A percentile compares a stretch with the other conserved stretches of the same genome.
These are phyloP conservation scores for Cladosporium sp. DNA, from an alignment of 2,329 filamentous ascomycete genomes.

Conservation along the genomic window DNA sequence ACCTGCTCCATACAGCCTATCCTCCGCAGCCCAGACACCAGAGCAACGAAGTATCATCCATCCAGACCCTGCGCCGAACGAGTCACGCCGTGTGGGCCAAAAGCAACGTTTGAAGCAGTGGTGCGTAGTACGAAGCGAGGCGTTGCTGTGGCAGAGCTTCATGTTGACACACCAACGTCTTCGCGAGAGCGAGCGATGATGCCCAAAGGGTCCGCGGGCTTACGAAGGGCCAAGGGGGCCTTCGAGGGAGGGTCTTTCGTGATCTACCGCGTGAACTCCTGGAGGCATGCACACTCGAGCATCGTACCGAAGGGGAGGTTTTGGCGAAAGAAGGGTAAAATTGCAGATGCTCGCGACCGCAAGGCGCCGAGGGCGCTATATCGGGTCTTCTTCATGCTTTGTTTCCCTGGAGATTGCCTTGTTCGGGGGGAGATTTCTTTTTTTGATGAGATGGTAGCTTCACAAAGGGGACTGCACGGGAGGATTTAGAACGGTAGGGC, in stretches of 20 bases:
- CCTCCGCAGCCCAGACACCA: not conserved
- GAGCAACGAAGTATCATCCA: not conserved
- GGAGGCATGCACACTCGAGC: not conserved
- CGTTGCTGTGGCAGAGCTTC: not conserved
- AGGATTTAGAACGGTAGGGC: not conserved
- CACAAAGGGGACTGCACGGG: not conserved
- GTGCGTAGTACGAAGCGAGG: not conserved
- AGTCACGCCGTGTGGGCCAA: not conserved
- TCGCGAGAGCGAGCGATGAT: not conserved
- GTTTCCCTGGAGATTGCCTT: not conserved
- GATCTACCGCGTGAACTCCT: not conserved
- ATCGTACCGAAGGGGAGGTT: not conserved
- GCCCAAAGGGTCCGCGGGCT: not conserved
- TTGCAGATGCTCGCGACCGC: not conserved
- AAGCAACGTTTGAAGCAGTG: not conserved
- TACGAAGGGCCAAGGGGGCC: not conserved
- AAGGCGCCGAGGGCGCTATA: not conserved
- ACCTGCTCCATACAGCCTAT: not conserved
- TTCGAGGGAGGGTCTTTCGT: not conserved
- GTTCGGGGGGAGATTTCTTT: not conserved
- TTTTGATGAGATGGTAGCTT: not conserved
- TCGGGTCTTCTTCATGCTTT: not conserved
- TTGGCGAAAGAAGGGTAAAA: not conserved
- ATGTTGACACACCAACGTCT: not conserved
- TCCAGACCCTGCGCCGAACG: not conserved